phyloP scores from a whole-genome alignment of 108 stramenopile genomes.

The Nitzschia inconspicua region DNA sequence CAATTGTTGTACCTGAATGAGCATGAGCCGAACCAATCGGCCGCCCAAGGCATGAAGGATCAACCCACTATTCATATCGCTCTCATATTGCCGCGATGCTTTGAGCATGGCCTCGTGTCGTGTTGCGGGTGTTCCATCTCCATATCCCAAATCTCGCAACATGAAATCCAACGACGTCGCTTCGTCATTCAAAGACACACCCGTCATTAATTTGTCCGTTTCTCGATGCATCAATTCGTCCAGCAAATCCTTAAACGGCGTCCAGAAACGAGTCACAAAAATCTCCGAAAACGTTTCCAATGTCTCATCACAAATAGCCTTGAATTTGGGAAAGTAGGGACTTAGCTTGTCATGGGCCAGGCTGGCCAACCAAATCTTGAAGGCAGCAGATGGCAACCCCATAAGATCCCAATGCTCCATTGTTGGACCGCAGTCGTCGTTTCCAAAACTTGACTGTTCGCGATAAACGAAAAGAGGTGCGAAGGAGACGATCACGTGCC shows the following conservation, averaged over 20 bases:
- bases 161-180: slow-evolving; percentile 70
- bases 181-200: slow-evolving; percentile 59
- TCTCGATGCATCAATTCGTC: slow-evolving; percentile 53
- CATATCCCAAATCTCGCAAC: slow-evolving; percentile 70
- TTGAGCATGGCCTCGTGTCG: slow-evolving; percentile 49
- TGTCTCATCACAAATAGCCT: slow-evolving; percentile 19
- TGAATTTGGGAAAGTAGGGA: slow-evolving; percentile 54
- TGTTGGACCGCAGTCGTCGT: slow-evolving; percentile 32
- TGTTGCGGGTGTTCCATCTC: slow-evolving; percentile 61
- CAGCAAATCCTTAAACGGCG: slow-evolving; percentile 62
- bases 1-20: slow-evolving; percentile 82
- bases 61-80: slow-evolving; percentile 53
- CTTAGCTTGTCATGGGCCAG: slow-evolving; percentile 42
- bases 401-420: slow-evolving; percentile 49
- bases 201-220: slow-evolving; percentile 57
- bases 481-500: slow-evolving; percentile 63
- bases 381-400: slow-evolving; percentile 62
- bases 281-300: slow-evolving; percentile 38
- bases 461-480: slow-evolving; percentile 46
- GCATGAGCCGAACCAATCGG: slow-evolving; percentile 55
- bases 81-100: slow-evolving; percentile 65
- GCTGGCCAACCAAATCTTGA: slow-evolving; percentile 42
- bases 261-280: slow-evolving; percentile 63
- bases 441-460: slow-evolving; percentile 62
- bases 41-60: slow-evolving; percentile 55